Evolutionary conservation across 305 asterid genomes (phyloP), one percentile per base, ranked within the genome.

Genomic region (Rubia tinctorum): DNA sequence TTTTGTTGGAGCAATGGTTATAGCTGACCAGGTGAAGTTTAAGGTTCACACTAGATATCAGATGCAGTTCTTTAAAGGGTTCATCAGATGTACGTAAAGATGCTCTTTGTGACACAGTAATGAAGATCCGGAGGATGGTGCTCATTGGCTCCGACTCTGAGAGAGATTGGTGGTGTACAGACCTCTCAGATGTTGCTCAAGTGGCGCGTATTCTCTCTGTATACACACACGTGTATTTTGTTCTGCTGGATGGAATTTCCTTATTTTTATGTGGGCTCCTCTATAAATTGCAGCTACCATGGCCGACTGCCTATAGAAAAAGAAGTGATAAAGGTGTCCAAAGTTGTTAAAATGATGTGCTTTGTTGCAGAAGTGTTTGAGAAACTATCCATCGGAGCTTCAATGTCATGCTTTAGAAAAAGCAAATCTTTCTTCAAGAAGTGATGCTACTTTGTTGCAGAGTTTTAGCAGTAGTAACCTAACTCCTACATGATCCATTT

Each of bases 261-360:
- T 23, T 68, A 56, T 58, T 66, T 60, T 65, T 55, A 68, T 23
- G 53, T 43, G 40, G 61, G 81, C 74, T 73, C 72, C 76, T 64
- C 65, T 76, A 39, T 49, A 63, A 65, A 11, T 47, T 75, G 82
- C 91, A 90, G 99, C 76, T 92, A 87, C 80, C 96, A 97, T 73
- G 89, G 92, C 81, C 85, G 99, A 71, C 85, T 95, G 77, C 98
- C 99, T 60, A 88, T 97, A 18, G 96, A 90, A 75, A 95, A 95
- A 84, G 99, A 95, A 82, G 99, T 87, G 80, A 92, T 90, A 97
- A 90, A 85, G 86, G 96, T 95, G 63, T 95, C 99, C 2, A 95
- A 95, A 84, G 82, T 60, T 81, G 82, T 95, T 62, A 92, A 90
- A 78, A 89, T 88, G 82, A 87, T 71, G 80, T 90, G 98, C 43